Conservation (phyloP, 331 rosid species). For the Telfairia occidentalis region DNA sequence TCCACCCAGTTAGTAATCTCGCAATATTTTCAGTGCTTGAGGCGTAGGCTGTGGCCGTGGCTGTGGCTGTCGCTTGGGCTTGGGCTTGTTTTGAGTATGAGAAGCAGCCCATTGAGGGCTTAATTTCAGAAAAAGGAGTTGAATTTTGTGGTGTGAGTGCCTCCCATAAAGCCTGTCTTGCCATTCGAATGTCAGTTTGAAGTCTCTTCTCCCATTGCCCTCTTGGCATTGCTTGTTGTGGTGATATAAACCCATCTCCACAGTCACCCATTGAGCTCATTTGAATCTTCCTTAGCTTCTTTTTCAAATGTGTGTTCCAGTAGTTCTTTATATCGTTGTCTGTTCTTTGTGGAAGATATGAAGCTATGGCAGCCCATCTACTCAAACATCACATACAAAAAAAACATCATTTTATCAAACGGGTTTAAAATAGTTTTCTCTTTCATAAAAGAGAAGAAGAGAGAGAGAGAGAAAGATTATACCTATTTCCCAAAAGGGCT, state of each 20-base stretch:
- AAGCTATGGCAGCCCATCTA: conserved; percentile 99
- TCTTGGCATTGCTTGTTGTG: conserved; percentile 29
- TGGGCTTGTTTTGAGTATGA: conserved; percentile 9
- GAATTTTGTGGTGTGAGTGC: conserved; percentile 60
- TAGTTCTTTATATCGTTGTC: conserved; percentile 88
- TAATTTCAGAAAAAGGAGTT: conserved; percentile 18
- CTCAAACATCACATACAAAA: neutral
- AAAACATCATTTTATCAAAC: no score
- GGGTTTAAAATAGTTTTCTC: no score
- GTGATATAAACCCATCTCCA: conserved; percentile 22
- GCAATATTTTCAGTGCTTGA: conserved; percentile 84
- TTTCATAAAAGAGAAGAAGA: neutral
- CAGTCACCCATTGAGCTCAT: conserved; percentile 13
- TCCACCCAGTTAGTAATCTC: conserved; percentile 63
- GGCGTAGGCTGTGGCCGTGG: conserved; percentile 46
- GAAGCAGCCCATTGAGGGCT: conserved; percentile 11
- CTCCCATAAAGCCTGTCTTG: conserved; percentile 63
- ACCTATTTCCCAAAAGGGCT: conserved; percentile 95
- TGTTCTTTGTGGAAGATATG: conserved; percentile 92
- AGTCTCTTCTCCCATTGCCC: conserved; percentile 97
- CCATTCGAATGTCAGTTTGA: conserved; percentile 75
- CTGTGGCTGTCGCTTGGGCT: conserved; percentile 15
- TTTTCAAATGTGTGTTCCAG: conserved; percentile 91
- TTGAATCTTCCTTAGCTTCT: conserved; percentile 60
- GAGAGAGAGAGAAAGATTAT: neutral